Conservation (phyloP, 345 rosid species). For the Lumnitzera racemosa region DNA sequence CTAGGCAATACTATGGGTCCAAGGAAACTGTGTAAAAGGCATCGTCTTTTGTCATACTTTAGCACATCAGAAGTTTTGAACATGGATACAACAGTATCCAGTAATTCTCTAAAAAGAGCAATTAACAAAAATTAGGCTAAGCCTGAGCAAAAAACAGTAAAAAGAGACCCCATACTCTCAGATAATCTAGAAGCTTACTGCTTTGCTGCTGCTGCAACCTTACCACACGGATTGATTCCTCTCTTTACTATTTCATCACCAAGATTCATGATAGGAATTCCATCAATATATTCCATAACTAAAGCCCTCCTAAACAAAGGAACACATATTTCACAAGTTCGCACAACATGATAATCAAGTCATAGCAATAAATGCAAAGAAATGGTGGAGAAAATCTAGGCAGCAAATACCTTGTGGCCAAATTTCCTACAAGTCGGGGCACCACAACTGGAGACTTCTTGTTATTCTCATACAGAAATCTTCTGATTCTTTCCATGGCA, state of each 20-base stretch:
- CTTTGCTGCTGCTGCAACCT: slow-evolving; percentile 84
- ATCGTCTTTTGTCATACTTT: no score
- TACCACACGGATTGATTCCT: slow-evolving; percentile 81
- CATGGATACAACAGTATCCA: no score
- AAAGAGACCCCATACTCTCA: slow-evolving; percentile 27
- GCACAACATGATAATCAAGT: background rate
- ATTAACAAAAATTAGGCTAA: background rate
- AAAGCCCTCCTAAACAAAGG: slow-evolving; percentile 53
- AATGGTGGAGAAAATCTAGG: background rate
- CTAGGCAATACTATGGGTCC: no score
- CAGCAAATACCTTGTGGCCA: slow-evolving; percentile 62
- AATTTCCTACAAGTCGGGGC: slow-evolving; percentile 51
- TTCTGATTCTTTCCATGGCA: slow-evolving; percentile 77
- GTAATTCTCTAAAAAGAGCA: no score
- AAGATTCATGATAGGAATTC: slow-evolving; percentile 83
- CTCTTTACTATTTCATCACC: slow-evolving; percentile 86
- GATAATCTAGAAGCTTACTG: slow-evolving; percentile 66
- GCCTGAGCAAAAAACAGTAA: slow-evolving; percentile 3
- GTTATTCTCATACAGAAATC: slow-evolving; percentile 63
- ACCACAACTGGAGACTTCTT: slow-evolving; percentile 72
- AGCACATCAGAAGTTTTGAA: no score
- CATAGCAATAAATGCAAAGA: no score
- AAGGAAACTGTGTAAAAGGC: no score
- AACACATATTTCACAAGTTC: background rate
- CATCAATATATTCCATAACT: slow-evolving; percentile 89